Evolutionary conservation across 305 asterid species (phyloP).

Genomic region (Fraxinus nigra): DNA sequence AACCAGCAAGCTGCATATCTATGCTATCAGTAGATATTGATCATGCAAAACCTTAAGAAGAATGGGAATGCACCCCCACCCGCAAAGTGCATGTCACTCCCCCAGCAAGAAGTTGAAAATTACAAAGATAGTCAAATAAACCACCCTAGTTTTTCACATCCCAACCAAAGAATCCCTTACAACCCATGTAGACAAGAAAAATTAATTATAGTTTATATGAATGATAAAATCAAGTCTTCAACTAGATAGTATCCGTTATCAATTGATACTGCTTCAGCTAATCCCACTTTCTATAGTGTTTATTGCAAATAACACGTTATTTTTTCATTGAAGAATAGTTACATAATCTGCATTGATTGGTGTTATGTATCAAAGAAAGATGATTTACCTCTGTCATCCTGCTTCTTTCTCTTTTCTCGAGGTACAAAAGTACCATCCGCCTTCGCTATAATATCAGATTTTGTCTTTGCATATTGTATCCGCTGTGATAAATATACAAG

Average conservation of each 20-base stretch:
- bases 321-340: neutral
- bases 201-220: neutral
- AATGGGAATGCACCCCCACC: neutral
- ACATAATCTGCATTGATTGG: neutral
- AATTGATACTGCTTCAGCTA: neutral
- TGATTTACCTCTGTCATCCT: slow-evolving; percentile 75
- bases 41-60: neutral
- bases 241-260: neutral
- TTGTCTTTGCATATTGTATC: slow-evolving; percentile 93
- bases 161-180: neutral
- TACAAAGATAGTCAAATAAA: neutral
- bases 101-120: neutral
- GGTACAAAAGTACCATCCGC: slow-evolving; percentile 95
- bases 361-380: slow-evolving; percentile 8
- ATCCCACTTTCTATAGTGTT: neutral
- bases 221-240: neutral
- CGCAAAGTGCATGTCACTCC: neutral
- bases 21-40: neutral
- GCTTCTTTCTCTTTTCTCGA: slow-evolving; percentile 91
- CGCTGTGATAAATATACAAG: slow-evolving; percentile 44
- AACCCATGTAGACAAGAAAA: neutral
- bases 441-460: slow-evolving; percentile 85
- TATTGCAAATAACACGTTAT: neutral
- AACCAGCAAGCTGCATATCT: neutral
- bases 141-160: neutral